These are phyloP conservation scores for Penicillium sp. DNA, from an alignment of 2,329 filamentous ascomycete genomes.

Conservation along the genomic window DNA sequence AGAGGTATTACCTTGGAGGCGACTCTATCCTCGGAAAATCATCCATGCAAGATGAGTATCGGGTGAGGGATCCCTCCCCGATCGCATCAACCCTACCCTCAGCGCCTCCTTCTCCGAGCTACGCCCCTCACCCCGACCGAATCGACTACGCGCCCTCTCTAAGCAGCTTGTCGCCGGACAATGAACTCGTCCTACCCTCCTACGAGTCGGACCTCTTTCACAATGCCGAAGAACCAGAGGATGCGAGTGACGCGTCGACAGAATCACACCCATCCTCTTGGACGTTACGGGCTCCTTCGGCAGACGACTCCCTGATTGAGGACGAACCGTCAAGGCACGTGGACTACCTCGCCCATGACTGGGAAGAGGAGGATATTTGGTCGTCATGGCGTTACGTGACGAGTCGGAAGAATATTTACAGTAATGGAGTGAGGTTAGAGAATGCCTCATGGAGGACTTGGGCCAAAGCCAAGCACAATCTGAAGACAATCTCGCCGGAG, in stretches of 20 bases:
- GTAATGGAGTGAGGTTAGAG: conserved; percentile 77
- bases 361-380: conserved; percentile 96
- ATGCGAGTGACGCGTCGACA: conserved; percentile 22
- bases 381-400: conserved; percentile 93
- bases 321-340: conserved; percentile 78
- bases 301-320: conserved; percentile 74
- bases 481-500: conserved; percentile 85
- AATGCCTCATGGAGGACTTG: conserved; percentile 97
- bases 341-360: conserved; percentile 91
- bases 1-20: conserved; percentile 33
- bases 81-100: conserved; percentile 34
- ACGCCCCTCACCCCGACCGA: conserved; percentile 31
- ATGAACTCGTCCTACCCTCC: conserved; percentile 43
- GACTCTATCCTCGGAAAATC: conserved; percentile 24
- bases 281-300: conserved; percentile 61
- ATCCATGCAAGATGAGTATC: conserved; percentile 28
- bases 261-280: conserved; percentile 50
- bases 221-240: conserved; percentile 43
- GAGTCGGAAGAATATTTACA: conserved; percentile 71
- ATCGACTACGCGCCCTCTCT: conserved; percentile 35
- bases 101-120: conserved; percentile 37
- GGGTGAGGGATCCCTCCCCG: conserved; percentile 22
- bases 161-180: conserved; percentile 39
- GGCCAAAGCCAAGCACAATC: conserved; percentile 84
- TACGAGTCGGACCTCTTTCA: conserved; percentile 40